phyloP scores from a whole-genome alignment of 2,329 filamentous ascomycete genomes.

The Pseudonectria buxi region DNA sequence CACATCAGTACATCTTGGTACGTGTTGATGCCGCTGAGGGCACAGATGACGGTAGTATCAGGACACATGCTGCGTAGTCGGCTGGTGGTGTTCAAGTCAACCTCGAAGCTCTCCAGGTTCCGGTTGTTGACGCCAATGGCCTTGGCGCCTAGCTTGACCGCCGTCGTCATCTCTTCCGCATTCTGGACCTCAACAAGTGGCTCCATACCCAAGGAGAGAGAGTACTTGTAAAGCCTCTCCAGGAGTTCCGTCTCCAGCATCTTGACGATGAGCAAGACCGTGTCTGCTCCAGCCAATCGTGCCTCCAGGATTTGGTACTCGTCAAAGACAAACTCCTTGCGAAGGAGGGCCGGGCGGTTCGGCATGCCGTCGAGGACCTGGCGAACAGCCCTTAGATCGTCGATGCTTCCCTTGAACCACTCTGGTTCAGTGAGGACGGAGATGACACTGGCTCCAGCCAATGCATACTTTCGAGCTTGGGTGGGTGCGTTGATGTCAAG shows the following conservation, averaged over 20 bases:
- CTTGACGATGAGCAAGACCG: conserved; percentile 92
- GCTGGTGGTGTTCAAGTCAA: conserved; percentile 87
- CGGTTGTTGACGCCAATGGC: conserved; percentile 98
- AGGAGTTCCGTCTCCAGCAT: conserved; percentile 79
- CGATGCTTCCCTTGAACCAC: conserved; percentile 98
- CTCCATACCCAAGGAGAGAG: conserved; percentile 87
- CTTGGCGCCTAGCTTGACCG: conserved; percentile 77
- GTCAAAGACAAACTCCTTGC: conserved; percentile 97
- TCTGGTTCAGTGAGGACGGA: conserved; percentile 97
- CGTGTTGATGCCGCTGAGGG: conserved; percentile 86
- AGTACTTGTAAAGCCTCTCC: conserved; percentile 79
- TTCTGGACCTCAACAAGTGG: conserved; percentile 96
- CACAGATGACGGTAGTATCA: conserved; percentile 80
- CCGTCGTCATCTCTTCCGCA: conserved; percentile 82
- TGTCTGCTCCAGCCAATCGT: conserved; percentile 86
- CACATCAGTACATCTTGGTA: conserved; percentile 84
- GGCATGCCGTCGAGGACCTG: conserved; percentile 86
- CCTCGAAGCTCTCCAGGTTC: conserved; percentile 92
- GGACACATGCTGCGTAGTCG: conserved; percentile 82
- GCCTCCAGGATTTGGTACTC: conserved; percentile 98
- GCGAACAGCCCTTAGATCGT: conserved; percentile 81
- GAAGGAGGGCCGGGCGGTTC: conserved; percentile 82
- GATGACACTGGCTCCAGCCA: conserved; percentile 92
- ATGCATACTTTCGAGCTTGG: conserved; percentile 85
- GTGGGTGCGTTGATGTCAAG: conserved; percentile 79